Evolutionary conservation across 495 filamentous ascomycete species (phyloP).

Genomic region (Parachaetomium inaequale): DNA sequence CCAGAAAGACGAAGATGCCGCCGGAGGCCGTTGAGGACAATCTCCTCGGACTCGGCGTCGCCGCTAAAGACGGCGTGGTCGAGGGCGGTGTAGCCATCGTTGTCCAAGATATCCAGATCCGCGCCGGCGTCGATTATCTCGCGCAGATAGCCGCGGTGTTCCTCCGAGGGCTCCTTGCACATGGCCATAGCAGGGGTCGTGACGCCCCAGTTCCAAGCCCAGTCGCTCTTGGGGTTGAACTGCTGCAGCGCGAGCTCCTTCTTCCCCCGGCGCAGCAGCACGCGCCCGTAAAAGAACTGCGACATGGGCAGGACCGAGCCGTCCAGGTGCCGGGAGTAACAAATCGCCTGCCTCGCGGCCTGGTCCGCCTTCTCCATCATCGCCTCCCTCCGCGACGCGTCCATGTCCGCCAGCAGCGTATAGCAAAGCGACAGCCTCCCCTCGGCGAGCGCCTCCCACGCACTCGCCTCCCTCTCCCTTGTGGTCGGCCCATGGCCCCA

Average conservation of each 20-base stretch:
- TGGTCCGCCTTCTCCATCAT: neutral
- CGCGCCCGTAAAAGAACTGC: neutral
- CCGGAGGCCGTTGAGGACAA: neutral
- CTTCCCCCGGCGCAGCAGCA: neutral
- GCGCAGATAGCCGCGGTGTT: neutral
- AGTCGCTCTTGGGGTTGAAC: neutral
- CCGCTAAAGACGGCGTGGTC: neutral
- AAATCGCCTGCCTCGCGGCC: neutral
- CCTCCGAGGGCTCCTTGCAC: neutral
- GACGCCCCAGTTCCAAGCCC: neutral
- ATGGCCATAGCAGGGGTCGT: neutral
- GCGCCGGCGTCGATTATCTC: neutral
- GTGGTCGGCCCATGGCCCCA: neutral
- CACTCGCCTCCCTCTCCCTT: neutral
- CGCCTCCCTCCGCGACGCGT: neutral
- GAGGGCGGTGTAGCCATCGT: neutral
- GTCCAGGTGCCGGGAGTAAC: neutral
- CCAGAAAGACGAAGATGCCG: neutral
- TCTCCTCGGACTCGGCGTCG: neutral
- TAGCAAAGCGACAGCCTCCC: neutral
- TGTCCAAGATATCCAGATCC: neutral
- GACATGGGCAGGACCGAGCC: neutral
- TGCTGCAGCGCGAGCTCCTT: neutral
- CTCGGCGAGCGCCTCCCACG: neutral
- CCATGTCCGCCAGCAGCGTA: neutral